Percentiles rank a stretch among this genome's conserved stretches.
phyloP scores from a whole-genome alignment of 176 grass and related monocot genomes.

The Leersia perrieri region DNA sequence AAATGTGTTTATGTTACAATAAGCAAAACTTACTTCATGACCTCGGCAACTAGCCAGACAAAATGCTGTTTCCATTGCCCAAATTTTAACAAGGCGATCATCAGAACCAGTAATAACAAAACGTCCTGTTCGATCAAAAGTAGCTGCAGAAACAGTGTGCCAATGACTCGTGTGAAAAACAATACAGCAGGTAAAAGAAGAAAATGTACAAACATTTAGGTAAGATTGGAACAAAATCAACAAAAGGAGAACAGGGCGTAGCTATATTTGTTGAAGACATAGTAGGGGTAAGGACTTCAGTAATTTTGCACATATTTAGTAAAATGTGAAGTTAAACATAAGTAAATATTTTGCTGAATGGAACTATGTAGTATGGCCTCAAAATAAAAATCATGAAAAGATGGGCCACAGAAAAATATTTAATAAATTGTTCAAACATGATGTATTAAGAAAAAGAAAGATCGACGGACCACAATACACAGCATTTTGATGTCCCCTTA shows the following conservation, averaged over 20 bases:
- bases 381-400: background rate
- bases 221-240: slow-evolving; percentile 15
- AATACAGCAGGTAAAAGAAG: background rate
- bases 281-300: background rate
- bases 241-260: slow-evolving; percentile 13
- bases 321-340: background rate
- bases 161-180: slow-evolving; percentile 12
- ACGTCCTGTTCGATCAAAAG: slow-evolving; percentile 80
- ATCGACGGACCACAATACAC: slow-evolving; percentile 92
- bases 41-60: slow-evolving; percentile 91
- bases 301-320: background rate
- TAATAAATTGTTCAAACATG: slow-evolving; percentile 3
- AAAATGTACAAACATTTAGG: background rate
- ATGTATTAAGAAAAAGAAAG: slow-evolving; percentile 25
- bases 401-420: background rate
- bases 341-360: background rate
- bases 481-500: slow-evolving; percentile 92
- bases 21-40: slow-evolving; percentile 79
- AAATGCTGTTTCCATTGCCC: slow-evolving; percentile 97
- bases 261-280: slow-evolving; percentile 15
- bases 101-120: slow-evolving; percentile 98
- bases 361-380: background rate
- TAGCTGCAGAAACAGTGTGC: slow-evolving; percentile 53
- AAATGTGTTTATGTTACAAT: slow-evolving; percentile 8
- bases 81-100: slow-evolving; percentile 97